Conservation (phyloP, 495 filamentous ascomycete genomes). For the Jackrogersella minutella region DNA sequence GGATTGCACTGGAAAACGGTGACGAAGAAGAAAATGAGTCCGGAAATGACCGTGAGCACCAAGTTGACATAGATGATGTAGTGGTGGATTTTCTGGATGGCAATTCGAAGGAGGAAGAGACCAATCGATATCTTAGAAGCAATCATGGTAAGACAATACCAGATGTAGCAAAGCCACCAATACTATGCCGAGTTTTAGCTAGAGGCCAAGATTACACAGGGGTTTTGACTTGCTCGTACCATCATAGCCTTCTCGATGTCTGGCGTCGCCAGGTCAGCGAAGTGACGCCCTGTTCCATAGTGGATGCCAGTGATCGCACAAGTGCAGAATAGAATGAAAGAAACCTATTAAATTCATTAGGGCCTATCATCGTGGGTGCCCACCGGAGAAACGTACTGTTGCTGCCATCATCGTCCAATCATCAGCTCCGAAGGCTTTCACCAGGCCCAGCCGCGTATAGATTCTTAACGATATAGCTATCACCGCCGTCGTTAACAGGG, state of each 20-base stretch:
- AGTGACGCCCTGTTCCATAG: constrained; percentile 1
- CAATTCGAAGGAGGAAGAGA: constrained; percentile 1
- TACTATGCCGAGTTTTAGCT: background rate
- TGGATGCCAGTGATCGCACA: background rate
- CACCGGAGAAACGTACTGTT: background rate
- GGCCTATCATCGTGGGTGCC: background rate
- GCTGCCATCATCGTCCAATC: constrained; percentile 8
- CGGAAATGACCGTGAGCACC: background rate
- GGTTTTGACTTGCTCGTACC: background rate
- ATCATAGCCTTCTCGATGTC: background rate
- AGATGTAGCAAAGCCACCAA: background rate
- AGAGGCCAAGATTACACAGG: background rate
- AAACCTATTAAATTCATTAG: background rate
- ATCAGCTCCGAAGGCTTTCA: background rate
- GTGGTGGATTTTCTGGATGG: background rate
- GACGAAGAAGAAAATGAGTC: background rate
- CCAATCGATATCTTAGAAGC: background rate
- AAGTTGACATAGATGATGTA: constrained; percentile 3
- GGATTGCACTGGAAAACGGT: background rate
- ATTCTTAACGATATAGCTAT: background rate
- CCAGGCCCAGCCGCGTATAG: background rate
- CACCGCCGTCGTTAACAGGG: background rate
- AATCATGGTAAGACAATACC: constrained; percentile 2
- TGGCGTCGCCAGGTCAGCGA: background rate
- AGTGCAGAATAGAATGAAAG: background rate